Evolutionary conservation across 768 basidiomycete species (phyloP), one percentile per base, ranked within the genome.

Genomic region (Hypholoma fasciculare): DNA sequence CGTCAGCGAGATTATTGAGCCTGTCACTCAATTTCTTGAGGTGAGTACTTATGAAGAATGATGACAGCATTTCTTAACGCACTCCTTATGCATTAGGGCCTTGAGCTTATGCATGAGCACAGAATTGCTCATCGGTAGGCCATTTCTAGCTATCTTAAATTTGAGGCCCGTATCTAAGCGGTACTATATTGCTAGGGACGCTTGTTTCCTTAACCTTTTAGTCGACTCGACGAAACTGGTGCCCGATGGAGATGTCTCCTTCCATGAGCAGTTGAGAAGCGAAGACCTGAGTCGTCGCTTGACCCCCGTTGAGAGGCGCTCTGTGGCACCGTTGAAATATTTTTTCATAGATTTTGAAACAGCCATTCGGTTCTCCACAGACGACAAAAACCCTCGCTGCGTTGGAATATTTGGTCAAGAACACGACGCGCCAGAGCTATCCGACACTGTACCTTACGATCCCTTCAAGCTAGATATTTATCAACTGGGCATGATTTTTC

Each of bases 381-480:
- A 50, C 11, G 47, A 57, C 17, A 50, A 56, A 19, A 17, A 36
- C 17, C 19, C 37, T 2, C 36, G 11, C 17, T 61, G 50, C 20
- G 20, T 43, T 3, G 61, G 65, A 11, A 14, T 55, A 7, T 42
- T 48, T 50, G 67, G 69, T 5, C 69, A 70, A 46, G 64, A 67
- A 37, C 43, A 52, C 6, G 57, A 57, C 20, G 69, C 67, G 9
- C 71, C 71, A 0, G 71, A 74, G 52, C 55, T 67, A 20, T 61
- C 61, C 7, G 37, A 50, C 5, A 47, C 47, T 19, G 47, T 62
- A 4, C 68, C 66, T 1, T 71, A 69, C 42, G 61, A 71, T 54
- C 66, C 71, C 1, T 74, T 70, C 57, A 65, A 63, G 16, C 57
- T 69, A 6, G 71, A 72, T 55, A 49, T 72, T 1, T 72, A 66